These are phyloP conservation scores for Diaporthe citri DNA, from an alignment of 2,329 filamentous ascomycete species.

Conservation along the genomic window DNA sequence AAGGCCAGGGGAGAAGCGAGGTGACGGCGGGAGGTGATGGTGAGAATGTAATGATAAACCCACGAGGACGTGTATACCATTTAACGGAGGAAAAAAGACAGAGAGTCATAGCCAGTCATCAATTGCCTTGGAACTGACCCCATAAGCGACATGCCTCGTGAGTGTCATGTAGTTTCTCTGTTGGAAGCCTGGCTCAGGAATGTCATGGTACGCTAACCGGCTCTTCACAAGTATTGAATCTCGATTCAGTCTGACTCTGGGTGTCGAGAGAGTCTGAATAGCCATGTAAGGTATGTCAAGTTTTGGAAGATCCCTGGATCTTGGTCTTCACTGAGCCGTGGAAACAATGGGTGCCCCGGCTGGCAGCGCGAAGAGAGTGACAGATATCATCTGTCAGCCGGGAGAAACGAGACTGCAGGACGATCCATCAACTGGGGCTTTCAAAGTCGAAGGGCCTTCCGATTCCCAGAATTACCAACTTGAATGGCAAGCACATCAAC, in stretches of 20 bases:
- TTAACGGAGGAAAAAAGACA: slow-evolving; percentile 25
- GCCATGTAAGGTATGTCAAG: neutral
- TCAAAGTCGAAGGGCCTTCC: neutral
- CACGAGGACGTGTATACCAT: slow-evolving; percentile 38
- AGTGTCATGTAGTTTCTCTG: slow-evolving; percentile 10
- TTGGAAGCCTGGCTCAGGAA: neutral
- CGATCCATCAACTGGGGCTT: neutral
- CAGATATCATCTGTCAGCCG: neutral
- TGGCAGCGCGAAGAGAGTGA: neutral
- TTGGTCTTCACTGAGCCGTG: neutral
- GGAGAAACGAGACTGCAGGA: neutral
- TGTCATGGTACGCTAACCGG: neutral
- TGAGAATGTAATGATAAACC: slow-evolving; percentile 39
- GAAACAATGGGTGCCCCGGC: neutral
- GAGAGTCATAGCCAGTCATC: slow-evolving; percentile 27
- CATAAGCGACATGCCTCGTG: neutral
- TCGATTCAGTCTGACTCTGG: neutral
- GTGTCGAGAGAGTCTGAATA: neutral
- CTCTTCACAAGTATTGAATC: too few relatives aligned
- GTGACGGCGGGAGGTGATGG: neutral
- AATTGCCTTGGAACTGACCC: slow-evolving; percentile 3
- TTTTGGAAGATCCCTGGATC: too few relatives aligned
- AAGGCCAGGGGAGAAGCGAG: neutral
- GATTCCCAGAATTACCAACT: too few relatives aligned
- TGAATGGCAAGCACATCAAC: neutral